Evolutionary conservation across 305 asterid genomes (phyloP).

Genomic region (Fraxinus latifolia): DNA sequence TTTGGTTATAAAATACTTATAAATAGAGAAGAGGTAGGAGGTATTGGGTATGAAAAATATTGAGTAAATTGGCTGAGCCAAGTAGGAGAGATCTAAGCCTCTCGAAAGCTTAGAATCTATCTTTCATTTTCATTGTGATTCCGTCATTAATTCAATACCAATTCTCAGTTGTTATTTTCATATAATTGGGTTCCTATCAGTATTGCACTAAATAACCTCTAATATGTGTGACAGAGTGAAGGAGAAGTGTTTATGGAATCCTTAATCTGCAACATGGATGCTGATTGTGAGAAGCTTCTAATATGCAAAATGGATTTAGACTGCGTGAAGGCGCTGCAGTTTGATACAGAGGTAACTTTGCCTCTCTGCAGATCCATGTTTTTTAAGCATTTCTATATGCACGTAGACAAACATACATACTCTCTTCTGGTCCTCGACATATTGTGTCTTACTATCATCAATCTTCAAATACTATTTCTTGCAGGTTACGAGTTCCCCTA

Average conservation of each 20-base stretch:
- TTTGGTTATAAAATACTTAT: no score
- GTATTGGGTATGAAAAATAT: no score
- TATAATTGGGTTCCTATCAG: no score
- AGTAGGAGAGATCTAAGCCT: no score
- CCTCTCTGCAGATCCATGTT: conserved; percentile 5
- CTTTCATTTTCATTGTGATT: no score
- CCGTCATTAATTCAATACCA: no score
- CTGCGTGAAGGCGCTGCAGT: conserved; percentile 71
- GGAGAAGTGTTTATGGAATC: conserved; percentile 82
- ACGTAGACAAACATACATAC: not conserved
- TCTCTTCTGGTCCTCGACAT: not conserved
- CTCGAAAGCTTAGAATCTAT: no score
- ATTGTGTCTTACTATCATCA: not conserved
- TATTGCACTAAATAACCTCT: conserved; percentile 2
- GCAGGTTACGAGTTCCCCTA: conserved; percentile 45
- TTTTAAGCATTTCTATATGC: not conserved
- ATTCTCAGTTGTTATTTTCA: no score
- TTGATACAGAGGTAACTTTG: conserved; percentile 73
- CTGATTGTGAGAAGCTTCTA: conserved; percentile 69
- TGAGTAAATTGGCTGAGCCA: no score
- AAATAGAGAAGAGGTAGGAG: no score
- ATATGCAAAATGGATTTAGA: conserved; percentile 93
- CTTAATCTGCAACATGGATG: conserved; percentile 80
- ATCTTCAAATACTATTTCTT: conserved; percentile 19
- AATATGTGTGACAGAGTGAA: conserved; percentile 51